Evolutionary conservation across 164 flowering plant genomes (phyloP).

Genomic region (Saururus chinensis): DNA sequence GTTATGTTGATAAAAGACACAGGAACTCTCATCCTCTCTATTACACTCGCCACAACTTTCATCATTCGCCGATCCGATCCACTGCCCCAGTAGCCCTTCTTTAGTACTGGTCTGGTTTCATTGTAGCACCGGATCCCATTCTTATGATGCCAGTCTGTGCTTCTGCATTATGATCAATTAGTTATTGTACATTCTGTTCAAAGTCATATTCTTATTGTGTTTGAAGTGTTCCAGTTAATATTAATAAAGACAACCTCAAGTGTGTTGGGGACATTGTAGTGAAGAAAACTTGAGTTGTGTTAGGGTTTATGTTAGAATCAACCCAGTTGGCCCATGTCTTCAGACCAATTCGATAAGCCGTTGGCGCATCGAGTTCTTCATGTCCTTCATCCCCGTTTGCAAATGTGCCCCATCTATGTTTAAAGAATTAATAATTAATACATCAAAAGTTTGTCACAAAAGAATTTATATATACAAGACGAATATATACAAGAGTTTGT

Average conservation of each 20-base stretch:
- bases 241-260: constrained; percentile 3
- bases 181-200: not conserved
- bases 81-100: constrained; percentile 60
- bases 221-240: not conserved
- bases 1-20: constrained; percentile 71
- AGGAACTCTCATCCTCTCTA: constrained; percentile 61
- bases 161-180: constrained; percentile 29
- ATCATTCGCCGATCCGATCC: constrained; percentile 69
- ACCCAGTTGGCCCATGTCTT: constrained; percentile 97
- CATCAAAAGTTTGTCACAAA: constrained; percentile 62
- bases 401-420: constrained; percentile 81
- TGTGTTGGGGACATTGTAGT: constrained; percentile 74
- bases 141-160: constrained; percentile 59
- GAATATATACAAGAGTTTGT: not conserved
- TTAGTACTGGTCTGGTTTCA: constrained; percentile 65
- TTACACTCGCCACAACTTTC: constrained; percentile 38
- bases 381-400: constrained; percentile 66
- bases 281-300: constrained; percentile 70
- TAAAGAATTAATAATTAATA: not conserved
- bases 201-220: not conserved
- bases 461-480: not conserved
- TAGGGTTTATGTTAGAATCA: constrained; percentile 64
- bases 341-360: constrained; percentile 56
- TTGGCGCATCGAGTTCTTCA: constrained; percentile 57
- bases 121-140: constrained; percentile 74